phyloP scores from a whole-genome alignment of 108 stramenopile genomes.

The Mayamaea pseudoterrestris region DNA sequence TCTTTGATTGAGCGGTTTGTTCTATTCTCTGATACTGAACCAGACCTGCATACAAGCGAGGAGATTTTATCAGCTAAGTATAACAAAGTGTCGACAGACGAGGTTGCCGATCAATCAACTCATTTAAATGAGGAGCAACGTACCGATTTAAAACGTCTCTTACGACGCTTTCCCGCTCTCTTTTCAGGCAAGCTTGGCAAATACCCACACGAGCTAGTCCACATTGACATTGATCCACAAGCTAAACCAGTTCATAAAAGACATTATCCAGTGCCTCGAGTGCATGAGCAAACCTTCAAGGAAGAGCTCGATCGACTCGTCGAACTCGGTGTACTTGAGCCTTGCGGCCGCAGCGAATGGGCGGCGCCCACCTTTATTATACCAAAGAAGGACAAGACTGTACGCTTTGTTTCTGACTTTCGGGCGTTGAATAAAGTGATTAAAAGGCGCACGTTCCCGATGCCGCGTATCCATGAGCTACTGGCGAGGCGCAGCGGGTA shows the following conservation, averaged over 20 bases:
- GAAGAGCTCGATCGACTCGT: neutral
- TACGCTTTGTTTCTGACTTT: slow-evolving; percentile 16
- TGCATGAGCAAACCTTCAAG: neutral
- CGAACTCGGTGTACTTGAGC: slow-evolving; percentile 12
- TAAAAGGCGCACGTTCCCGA: neutral
- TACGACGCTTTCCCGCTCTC: slow-evolving; percentile 2
- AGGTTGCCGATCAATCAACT: slow-evolving; percentile 14
- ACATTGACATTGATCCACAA: neutral
- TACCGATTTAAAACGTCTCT: slow-evolving; percentile 5
- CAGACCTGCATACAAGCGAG: too few species aligned
- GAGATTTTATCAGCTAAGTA: slow-evolving; percentile 28
- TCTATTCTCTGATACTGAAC: too few species aligned
- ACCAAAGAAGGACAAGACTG: slow-evolving; percentile 21
- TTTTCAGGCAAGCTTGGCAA: neutral
- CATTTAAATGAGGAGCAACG: slow-evolving; percentile 18
- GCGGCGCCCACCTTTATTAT: slow-evolving; percentile 20
- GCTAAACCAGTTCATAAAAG: neutral
- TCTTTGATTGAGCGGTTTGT: too few species aligned
- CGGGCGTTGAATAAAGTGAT: slow-evolving; percentile 24
- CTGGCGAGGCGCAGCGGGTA: neutral
- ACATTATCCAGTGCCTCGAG: neutral
- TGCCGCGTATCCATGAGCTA: slow-evolving; percentile 7
- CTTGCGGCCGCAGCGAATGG: neutral
- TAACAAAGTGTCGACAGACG: slow-evolving; percentile 6
- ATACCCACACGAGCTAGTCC: neutral